Percentiles rank a stretch among this genome's conserved stretches.
phyloP scores from a whole-genome alignment of 306 rosid genomes.

The Quillaja saponaria region DNA sequence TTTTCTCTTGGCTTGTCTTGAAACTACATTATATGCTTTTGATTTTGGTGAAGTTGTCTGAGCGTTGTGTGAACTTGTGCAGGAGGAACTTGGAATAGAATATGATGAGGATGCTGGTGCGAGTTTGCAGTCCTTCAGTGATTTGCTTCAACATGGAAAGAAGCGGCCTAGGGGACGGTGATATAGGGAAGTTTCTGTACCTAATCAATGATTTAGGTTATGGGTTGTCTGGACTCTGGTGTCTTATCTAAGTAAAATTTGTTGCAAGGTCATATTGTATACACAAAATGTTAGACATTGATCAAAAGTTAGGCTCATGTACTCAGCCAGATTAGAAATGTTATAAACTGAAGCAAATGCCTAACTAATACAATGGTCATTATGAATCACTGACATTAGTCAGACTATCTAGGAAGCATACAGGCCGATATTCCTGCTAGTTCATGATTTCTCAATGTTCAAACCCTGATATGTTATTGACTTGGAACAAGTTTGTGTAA shows the following conservation, averaged over 20 bases:
- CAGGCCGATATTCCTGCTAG: too few relatives aligned
- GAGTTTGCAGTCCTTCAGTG: constrained; percentile 63
- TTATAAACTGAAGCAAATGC: not conserved
- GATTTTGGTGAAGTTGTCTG: constrained; percentile 20
- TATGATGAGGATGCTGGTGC: constrained; percentile 77
- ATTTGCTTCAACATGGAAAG: constrained; percentile 57
- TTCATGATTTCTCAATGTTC: too few relatives aligned
- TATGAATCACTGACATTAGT: too few relatives aligned
- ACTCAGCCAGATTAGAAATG: not conserved
- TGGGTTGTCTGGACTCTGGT: constrained; percentile 9
- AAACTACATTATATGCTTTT: not conserved
- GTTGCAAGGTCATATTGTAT: not conserved
- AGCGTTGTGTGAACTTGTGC: constrained; percentile 25
- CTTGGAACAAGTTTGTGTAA: too few relatives aligned
- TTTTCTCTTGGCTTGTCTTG: constrained; percentile 10
- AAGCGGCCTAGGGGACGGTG: constrained; percentile 62
- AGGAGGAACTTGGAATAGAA: constrained; percentile 93
- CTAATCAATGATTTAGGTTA: constrained; percentile 11
- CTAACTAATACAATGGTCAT: not conserved
- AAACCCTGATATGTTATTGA: too few relatives aligned
- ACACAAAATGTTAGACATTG: not conserved
- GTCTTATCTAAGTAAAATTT: constrained; percentile 12
- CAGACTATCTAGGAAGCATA: too few relatives aligned
- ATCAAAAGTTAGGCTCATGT: not conserved
- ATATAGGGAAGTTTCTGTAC: constrained; percentile 31